A percentile compares a stretch with the other conserved stretches of the same genome.
Conservation (phyloP, 2,329 filamentous ascomycete species). For the Colletotrichum limetticola region DNA sequence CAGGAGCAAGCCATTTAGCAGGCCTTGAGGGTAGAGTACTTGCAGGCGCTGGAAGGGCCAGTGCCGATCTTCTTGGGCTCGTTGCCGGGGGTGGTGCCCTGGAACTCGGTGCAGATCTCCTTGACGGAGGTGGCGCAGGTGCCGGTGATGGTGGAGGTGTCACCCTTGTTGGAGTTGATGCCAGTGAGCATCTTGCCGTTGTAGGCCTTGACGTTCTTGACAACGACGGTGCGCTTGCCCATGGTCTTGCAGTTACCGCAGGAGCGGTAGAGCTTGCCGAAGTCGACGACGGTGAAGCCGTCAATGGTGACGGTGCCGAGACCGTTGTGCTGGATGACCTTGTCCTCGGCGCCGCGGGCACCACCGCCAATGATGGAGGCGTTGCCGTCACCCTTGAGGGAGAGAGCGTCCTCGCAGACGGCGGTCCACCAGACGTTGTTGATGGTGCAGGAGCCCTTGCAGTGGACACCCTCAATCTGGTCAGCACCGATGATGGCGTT, state of each 20-base stretch:
- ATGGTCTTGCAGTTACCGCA: constrained; percentile 37
- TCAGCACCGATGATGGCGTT: constrained; percentile 59
- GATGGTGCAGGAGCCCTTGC: constrained; percentile 53
- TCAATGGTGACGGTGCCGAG: constrained; percentile 36
- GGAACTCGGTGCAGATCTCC: constrained; percentile 36
- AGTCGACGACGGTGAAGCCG: constrained; percentile 34
- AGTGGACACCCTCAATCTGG: constrained; percentile 59
- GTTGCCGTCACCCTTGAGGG: constrained; percentile 34
- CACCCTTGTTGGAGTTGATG: constrained; percentile 37
- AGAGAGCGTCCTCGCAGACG: constrained; percentile 50
- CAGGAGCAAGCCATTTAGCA: constrained; percentile 29
- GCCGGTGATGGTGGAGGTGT: constrained; percentile 34
- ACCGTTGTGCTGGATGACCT: constrained; percentile 36
- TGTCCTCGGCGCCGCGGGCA: constrained; percentile 32
- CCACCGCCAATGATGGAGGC: constrained; percentile 33
- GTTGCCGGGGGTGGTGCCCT: constrained; percentile 35
- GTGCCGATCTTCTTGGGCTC: constrained; percentile 33
- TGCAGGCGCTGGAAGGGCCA: constrained; percentile 14
- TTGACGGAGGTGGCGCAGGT: constrained; percentile 36
- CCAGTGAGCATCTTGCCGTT: constrained; percentile 36
- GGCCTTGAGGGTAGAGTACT: constrained; percentile 31
- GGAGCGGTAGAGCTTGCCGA: constrained; percentile 36
- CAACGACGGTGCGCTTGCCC: constrained; percentile 34
- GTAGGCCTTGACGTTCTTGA: constrained; percentile 37
- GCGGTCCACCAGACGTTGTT: constrained; percentile 62